phyloP scores from a whole-genome alignment of 2,329 filamentous ascomycete species.

The Pestalotiopsis sp. region DNA sequence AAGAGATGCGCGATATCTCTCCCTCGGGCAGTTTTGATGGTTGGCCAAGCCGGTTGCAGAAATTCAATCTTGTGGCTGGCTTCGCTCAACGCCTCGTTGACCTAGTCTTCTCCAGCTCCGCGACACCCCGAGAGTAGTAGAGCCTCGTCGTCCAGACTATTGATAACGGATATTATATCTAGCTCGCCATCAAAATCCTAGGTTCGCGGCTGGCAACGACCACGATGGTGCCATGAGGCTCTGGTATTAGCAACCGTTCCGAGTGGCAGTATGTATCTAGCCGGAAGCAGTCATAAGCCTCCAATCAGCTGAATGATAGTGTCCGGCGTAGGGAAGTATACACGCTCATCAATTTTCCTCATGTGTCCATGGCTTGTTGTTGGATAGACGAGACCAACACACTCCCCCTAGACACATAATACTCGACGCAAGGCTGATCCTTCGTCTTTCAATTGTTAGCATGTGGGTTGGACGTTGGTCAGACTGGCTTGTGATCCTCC shows the following conservation, averaged over 20 bases:
- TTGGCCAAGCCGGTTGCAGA: neutral
- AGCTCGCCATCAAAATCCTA: neutral
- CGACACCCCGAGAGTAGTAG: neutral
- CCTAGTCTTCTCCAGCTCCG: neutral
- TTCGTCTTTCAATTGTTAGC: neutral
- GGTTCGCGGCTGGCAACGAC: neutral
- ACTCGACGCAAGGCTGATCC: slow-evolving; percentile 3
- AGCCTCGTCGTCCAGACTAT: neutral
- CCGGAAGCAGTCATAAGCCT: neutral
- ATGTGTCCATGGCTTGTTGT: neutral
- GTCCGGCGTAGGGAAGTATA: neutral
- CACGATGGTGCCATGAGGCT: neutral
- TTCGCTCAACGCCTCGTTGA: neutral
- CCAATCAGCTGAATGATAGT: neutral
- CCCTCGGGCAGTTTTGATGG: too few species aligned
- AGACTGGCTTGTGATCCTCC: neutral
- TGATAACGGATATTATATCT: neutral
- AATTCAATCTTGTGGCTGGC: neutral
- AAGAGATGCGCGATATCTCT: neutral
- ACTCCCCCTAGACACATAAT: neutral
- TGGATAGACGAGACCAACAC: too few species aligned
- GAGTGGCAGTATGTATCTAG: neutral
- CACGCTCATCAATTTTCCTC: neutral
- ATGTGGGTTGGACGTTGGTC: neutral
- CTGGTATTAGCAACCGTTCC: neutral